Evolutionary conservation across 805 yeast species (phyloP).

Genomic region (Candida silvicultrix): DNA sequence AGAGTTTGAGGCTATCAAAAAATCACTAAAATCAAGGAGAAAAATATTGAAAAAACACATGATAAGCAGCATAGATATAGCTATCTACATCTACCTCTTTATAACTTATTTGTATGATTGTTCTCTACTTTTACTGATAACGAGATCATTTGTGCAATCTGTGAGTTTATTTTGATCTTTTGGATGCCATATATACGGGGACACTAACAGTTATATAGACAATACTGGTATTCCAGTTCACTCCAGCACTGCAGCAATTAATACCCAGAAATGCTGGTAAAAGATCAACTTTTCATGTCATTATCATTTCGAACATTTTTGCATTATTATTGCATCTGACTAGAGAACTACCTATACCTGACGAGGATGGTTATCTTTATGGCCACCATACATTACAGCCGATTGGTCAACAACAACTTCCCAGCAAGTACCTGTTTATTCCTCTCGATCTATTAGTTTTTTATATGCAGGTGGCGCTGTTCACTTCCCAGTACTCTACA

Average conservation of each 20-base stretch:
- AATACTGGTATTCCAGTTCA: conserved; percentile 5
- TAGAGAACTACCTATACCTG: conserved; percentile 16
- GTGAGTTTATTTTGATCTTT: conserved; percentile 10
- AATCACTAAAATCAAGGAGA: conserved; percentile 11
- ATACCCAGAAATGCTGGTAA: conserved; percentile 7
- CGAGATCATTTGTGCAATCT: conserved; percentile 9
- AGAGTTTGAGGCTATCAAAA: conserved; percentile 4
- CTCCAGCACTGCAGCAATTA: conserved; percentile 3
- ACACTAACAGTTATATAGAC: conserved; percentile 1
- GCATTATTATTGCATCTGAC: conserved; percentile 7
- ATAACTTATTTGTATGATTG: conserved; percentile 20
- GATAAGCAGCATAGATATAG: conserved; percentile 4
- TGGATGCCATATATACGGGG: too few species aligned
- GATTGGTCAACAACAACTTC: conserved; percentile 18
- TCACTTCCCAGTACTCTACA: conserved; percentile 8
- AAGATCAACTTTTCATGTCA: conserved; percentile 8
- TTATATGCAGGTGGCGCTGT: conserved; percentile 12
- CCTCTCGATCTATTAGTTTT: conserved; percentile 12
- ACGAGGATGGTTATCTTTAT: conserved; percentile 17
- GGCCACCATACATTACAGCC: conserved; percentile 22
- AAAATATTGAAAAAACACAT: conserved; percentile 10
- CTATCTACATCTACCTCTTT: conserved; percentile 6
- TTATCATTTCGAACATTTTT: conserved; percentile 7
- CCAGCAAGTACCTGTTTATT: conserved; percentile 10
- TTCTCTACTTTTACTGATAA: conserved; percentile 14